Base-by-base conservation (phyloP, 2,329 filamentous ascomycete genomes). In the Domatiomyces catenatus region DNA sequence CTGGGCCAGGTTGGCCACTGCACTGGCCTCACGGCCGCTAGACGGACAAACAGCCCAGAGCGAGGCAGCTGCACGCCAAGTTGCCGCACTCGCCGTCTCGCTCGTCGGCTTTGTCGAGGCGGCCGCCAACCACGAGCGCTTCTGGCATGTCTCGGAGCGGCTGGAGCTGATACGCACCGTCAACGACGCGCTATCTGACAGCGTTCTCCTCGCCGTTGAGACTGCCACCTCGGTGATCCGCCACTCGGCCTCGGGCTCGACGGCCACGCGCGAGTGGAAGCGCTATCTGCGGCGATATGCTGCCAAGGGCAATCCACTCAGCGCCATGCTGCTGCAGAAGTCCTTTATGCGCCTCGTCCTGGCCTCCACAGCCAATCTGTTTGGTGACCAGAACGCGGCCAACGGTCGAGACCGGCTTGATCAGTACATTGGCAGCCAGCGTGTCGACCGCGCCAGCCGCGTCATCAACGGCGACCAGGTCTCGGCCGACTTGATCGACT, bases 101-200 rank as follows among this genome's bases (percentile, higher is more conserved):
- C 71, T 98, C n/a, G 69, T 94, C 20, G 93, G 92, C 0, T 95
- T 98, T 63, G 69, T 98, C 48, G 80, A 90, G 62, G 89, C 88
- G 19, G 82, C 84, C 3, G 81, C 88, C 2, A 79, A 80, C 5
- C 80, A 89, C 62, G 79, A 83, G 8, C 77, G 82, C 54, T 90
- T 95, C 60, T 98, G 89, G 87, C 80, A 72, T 52, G 72, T 83
- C 1, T 75, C 79, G 2, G 84, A 92, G 57, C 80, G 88, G 49
- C 68, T 93, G 24, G 74, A 75, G 2, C 68, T 96, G 46, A 77
- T 95, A 15, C 77, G 84, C 53, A 76, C 80, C 46, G 68, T 94
- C 32, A 81, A 81, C 49, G 72, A 75, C 28, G 75, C 94, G 17
- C 71, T 98, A 10, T 90, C 87, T 0, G 89, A 94, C 61, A 74